A percentile compares a stretch with the other conserved stretches of the same genome.
Conservation (phyloP, 768 basidiomycete species). For the Mycena galericulata region DNA sequence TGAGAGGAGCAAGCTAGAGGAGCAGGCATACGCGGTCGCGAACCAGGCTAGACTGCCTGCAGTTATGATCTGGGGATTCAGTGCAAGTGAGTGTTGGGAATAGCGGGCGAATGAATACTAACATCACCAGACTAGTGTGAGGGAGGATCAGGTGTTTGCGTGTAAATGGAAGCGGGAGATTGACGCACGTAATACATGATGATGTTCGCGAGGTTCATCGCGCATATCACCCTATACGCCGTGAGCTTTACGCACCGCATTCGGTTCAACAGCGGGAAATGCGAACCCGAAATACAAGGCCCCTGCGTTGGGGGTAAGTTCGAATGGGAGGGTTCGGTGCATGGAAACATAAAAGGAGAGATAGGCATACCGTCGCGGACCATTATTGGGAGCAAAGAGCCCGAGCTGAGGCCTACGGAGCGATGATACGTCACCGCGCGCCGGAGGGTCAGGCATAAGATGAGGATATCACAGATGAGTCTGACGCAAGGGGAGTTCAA, state of each 20-base stretch:
- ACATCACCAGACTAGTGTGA: constrained; percentile 2
- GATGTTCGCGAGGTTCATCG: neutral
- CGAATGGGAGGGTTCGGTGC: neutral
- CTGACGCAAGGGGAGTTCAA: neutral
- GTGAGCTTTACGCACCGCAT: neutral
- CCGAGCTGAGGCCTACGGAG: neutral
- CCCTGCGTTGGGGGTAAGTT: neutral
- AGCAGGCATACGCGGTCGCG: neutral
- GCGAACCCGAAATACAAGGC: constrained; percentile 1
- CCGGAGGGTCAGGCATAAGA: neutral
- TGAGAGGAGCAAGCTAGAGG: too few species aligned
- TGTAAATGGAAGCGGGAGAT: too few species aligned
- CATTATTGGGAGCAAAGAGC: neutral
- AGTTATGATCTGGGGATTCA: neutral
- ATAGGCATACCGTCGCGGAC: constrained; percentile 1
- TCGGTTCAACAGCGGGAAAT: too few species aligned
- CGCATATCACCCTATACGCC: neutral
- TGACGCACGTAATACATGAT: neutral
- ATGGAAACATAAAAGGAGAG: too few species aligned
- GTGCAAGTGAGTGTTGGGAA: neutral
- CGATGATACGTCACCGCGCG: neutral
- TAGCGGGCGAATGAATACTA: neutral
- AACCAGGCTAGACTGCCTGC: constrained; percentile 1
- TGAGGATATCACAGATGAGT: constrained; percentile 8
- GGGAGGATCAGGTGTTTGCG: neutral